A percentile compares a stretch with the other conserved stretches of the same genome.
Evolutionary conservation across 768 basidiomycete species (phyloP).

Genomic region (Agrocybe praecox): DNA sequence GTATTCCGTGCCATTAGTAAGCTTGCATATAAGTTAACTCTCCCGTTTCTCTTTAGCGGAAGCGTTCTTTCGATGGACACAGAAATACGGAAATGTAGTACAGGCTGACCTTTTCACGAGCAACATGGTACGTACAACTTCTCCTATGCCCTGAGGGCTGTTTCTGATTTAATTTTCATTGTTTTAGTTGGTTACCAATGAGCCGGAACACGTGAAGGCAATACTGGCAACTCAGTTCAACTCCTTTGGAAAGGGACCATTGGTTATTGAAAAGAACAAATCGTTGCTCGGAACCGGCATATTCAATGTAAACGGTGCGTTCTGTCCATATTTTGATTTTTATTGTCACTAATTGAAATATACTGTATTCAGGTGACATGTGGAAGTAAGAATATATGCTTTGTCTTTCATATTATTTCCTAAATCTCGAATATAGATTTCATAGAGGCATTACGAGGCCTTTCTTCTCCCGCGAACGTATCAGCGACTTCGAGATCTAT

Average conservation of each 20-base stretch:
- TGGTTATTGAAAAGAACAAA: conserved; percentile 19
- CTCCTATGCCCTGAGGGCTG: neutral
- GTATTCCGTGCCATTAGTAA: neutral
- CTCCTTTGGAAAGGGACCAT: conserved; percentile 45
- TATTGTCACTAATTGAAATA: neutral
- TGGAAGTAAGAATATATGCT: conserved; percentile 55
- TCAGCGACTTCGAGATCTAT: conserved; percentile 66
- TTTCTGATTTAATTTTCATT: neutral
- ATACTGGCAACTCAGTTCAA: conserved; percentile 52
- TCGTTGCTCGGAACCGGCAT: conserved; percentile 56
- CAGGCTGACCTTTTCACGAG: neutral
- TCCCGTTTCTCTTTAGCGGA: neutral
- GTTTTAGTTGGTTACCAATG: neutral
- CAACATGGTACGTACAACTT: neutral
- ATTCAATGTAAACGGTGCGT: conserved; percentile 58
- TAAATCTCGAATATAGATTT: conserved; percentile 34
- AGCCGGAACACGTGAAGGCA: conserved; percentile 23
- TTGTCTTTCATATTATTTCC: neutral
- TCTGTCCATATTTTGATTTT: neutral
- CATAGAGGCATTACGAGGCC: conserved; percentile 72
- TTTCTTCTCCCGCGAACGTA: conserved; percentile 65
- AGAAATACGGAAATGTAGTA: neutral
- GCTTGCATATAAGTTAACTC: neutral
- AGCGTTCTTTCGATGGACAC: neutral
- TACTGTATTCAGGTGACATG: conserved; percentile 46